Conservation (phyloP, 495 filamentous ascomycete species). For the Aspergillus indologenus region DNA sequence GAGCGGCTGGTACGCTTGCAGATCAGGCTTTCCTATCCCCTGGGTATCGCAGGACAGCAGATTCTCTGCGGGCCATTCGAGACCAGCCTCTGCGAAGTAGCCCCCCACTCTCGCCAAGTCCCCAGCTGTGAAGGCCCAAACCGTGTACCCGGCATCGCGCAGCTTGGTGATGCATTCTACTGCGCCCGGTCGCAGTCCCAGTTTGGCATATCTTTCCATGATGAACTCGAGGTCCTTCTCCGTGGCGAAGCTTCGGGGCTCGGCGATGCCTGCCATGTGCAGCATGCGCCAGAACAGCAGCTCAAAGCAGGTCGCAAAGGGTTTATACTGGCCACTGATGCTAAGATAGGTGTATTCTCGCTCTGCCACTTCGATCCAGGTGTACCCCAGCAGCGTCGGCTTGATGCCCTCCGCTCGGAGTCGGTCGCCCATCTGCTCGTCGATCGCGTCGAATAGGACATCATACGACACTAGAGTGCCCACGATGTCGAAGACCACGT, state of each 20-base stretch:
- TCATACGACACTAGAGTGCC: conserved; percentile 38
- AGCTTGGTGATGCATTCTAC: conserved; percentile 36
- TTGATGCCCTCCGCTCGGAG: conserved; percentile 36
- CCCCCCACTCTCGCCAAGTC: conserved; percentile 34
- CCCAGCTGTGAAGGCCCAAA: conserved; percentile 43
- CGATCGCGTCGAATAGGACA: conserved; percentile 30
- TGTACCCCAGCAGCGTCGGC: conserved; percentile 31
- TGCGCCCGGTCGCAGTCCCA: conserved; percentile 30
- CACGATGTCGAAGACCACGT: conserved; percentile 43
- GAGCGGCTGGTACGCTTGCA: conserved; percentile 27
- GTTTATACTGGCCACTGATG: conserved; percentile 30
- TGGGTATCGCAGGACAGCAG: conserved; percentile 30
- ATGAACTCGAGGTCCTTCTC: conserved; percentile 30
- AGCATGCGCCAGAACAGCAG: conserved; percentile 39
- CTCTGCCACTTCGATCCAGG: conserved; percentile 43
- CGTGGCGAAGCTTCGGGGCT: conserved; percentile 30
- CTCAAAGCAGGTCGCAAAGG: conserved; percentile 31
- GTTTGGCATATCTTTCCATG: conserved; percentile 25
- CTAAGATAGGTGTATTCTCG: conserved; percentile 42
- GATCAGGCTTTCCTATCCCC: conserved; percentile 34
- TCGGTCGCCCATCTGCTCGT: conserved; percentile 28
- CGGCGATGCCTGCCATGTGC: conserved; percentile 26
- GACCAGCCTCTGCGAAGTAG: conserved; percentile 34
- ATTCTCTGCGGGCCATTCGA: conserved; percentile 36
- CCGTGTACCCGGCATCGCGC: conserved; percentile 36